Percentiles rank a stretch among this genome's conserved stretches.
These are phyloP conservation scores for Urtica urens DNA, from an alignment of 306 rosid species.

Conservation along the genomic window DNA sequence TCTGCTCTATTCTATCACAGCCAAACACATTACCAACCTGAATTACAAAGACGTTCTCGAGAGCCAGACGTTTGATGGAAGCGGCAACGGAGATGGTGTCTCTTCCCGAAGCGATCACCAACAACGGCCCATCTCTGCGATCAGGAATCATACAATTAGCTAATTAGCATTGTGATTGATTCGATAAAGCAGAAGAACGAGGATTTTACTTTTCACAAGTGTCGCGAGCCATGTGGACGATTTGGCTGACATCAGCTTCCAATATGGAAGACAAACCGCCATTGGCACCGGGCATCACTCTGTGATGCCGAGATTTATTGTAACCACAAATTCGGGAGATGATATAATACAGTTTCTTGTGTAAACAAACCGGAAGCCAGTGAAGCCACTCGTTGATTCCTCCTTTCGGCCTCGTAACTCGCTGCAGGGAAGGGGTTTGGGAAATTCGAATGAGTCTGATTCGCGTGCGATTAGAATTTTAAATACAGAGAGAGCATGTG, in stretches of 20 bases:
- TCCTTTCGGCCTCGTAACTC: conserved; percentile 81
- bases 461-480: no score
- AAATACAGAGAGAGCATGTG: no score
- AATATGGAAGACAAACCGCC: conserved; percentile 58
- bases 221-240: conserved; percentile 60
- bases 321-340: conserved; percentile 30
- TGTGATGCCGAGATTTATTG: conserved; percentile 35
- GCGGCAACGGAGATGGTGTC: conserved; percentile 77
- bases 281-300: conserved; percentile 35
- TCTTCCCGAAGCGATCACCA: conserved; percentile 89
- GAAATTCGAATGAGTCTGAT: no score
- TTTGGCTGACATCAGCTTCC: conserved; percentile 73
- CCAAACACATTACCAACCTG: no score
- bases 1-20: no score
- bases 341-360: conserved; percentile 49
- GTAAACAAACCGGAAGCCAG: conserved; percentile 85
- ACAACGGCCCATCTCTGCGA: conserved; percentile 88
- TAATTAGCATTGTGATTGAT: conserved; percentile 8
- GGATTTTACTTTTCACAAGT: conserved; percentile 61
- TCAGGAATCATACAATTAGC: conserved; percentile 13
- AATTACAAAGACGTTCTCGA: conserved; percentile 70
- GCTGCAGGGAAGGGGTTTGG: conserved; percentile 31
- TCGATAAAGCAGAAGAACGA: conserved; percentile 10
- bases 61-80: conserved; percentile 61
- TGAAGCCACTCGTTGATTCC: conserved; percentile 80